Evolutionary conservation across 2,329 filamentous ascomycete species (phyloP).

Genomic region (Trichoderma sp.): DNA sequence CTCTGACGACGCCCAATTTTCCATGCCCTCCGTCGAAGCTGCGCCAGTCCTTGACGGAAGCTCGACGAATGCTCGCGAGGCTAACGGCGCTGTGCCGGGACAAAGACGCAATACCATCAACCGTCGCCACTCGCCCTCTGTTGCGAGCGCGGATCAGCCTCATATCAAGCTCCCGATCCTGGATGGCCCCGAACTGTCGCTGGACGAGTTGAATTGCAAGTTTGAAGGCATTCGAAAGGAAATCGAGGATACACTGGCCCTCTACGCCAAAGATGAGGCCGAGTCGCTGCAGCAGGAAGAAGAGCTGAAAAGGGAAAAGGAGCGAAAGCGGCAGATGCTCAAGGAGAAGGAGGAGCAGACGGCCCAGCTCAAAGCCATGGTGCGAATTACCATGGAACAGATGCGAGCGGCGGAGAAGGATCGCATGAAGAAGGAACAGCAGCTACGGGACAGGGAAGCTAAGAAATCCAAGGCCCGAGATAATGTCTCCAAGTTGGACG

Average conservation of each 20-base stretch:
- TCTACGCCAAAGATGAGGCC: constrained; percentile 71
- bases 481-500: constrained; percentile 68
- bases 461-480: constrained; percentile 71
- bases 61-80: constrained; percentile 65
- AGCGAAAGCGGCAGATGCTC: constrained; percentile 73
- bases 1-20: constrained; percentile 50
- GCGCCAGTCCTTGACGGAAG: constrained; percentile 63
- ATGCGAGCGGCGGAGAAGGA: constrained; percentile 81
- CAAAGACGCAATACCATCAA: constrained; percentile 61
- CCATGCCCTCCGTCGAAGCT: constrained; percentile 63
- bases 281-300: constrained; percentile 68
- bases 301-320: constrained; percentile 74
- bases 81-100: constrained; percentile 49
- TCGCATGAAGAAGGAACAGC: constrained; percentile 74
- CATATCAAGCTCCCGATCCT: constrained; percentile 48
- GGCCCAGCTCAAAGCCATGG: constrained; percentile 77
- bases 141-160: constrained; percentile 57
- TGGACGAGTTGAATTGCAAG: constrained; percentile 78
- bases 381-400: constrained; percentile 76
- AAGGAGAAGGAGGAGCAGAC: constrained; percentile 93
- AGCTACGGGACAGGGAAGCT: constrained; percentile 67
- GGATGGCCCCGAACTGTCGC: constrained; percentile 64
- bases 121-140: constrained; percentile 74
- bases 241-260: constrained; percentile 73
- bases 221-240: constrained; percentile 81